Evolutionary conservation across 331 rosid genomes (phyloP), one percentile per base, ranked within the genome.

Genomic region (Saraca asoca): DNA sequence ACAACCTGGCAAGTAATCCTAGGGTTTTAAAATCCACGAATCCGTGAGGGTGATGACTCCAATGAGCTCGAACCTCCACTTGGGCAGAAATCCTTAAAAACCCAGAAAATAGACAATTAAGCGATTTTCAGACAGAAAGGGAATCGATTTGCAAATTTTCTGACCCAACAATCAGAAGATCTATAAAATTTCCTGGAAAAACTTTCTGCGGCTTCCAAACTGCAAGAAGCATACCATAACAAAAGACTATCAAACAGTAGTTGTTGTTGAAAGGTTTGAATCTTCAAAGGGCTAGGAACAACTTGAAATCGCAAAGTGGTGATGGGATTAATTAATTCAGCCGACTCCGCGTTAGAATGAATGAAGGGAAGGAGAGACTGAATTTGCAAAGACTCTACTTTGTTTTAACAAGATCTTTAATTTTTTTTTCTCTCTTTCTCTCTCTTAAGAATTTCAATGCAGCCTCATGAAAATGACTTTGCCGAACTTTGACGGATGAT

Each of bases 401-500:
- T 12, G 7, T n/a, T 11, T 11, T 12, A 3, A 2, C 16, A 24
- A 19, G 1, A 29, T 14, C 31, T 53, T n/a, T 11, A 9, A 14
- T 8, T n/a, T 62, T 12, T 8, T 2, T 15, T 15, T 34, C 9
- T 34, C 15, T 44, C 24, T 16, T 46, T 66, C 61, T 60, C 72
- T 70, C 75, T 20, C 64, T 44, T 66, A 35, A 42, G 69, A 75
- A 66, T 64, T 69, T 71, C 66, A 64, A 65, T 65, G 71, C 51
- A 42, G 78, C 68, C 53, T 71, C 19, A 13, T 67, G 95, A 83
- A 45, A 88, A 77, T 8, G 91, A 85, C 89, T 66, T n/a, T 20
- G 29, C 33, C 51, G 37, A 66, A 33, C 68, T 81, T 85, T 80
- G 83, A 82, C 80, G 79, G 78, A 74, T 46, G 67, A 63, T 62